Conservation (phyloP, 257 asterid species). For the Fraxinus cuspidata region DNA sequence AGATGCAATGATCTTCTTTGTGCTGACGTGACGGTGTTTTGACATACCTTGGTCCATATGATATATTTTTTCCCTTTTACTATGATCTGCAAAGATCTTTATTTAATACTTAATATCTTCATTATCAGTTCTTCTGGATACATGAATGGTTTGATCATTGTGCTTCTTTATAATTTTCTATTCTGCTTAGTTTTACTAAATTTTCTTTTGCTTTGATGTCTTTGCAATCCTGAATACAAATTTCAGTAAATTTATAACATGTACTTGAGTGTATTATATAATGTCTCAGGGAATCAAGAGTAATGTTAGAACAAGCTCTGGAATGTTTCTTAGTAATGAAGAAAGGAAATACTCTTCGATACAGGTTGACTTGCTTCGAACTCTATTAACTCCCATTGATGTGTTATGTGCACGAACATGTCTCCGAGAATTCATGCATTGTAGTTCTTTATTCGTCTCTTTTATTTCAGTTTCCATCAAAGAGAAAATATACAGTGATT, state of each 20-base stretch:
- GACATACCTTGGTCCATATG: constrained; percentile 12
- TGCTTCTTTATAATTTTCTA: background rate
- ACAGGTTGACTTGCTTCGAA: constrained; percentile 48
- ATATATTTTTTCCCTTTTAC: constrained; percentile 15
- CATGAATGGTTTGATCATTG: background rate
- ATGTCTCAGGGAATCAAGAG: constrained; percentile 67
- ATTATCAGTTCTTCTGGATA: constrained; percentile 9
- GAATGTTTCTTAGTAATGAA: constrained; percentile 68
- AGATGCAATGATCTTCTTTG: constrained; percentile 12
- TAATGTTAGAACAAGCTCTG: constrained; percentile 78
- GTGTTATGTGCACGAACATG: background rate
- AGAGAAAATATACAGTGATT: background rate
- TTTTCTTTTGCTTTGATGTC: constrained; percentile 12
- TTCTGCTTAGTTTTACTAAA: constrained; percentile 4
- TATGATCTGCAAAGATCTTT: constrained; percentile 11
- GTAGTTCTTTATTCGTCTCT: background rate
- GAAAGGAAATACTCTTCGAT: constrained; percentile 70
- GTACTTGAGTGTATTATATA: constrained; percentile 16
- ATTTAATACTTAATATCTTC: background rate
- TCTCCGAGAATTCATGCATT: background rate
- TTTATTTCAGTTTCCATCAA: background rate
- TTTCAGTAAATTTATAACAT: constrained; percentile 8
- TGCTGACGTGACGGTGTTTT: background rate
- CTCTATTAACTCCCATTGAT: background rate
- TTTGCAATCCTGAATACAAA: constrained; percentile 9